Evolutionary conservation across 768 basidiomycete species (phyloP).

Genomic region (Mycena metata): DNA sequence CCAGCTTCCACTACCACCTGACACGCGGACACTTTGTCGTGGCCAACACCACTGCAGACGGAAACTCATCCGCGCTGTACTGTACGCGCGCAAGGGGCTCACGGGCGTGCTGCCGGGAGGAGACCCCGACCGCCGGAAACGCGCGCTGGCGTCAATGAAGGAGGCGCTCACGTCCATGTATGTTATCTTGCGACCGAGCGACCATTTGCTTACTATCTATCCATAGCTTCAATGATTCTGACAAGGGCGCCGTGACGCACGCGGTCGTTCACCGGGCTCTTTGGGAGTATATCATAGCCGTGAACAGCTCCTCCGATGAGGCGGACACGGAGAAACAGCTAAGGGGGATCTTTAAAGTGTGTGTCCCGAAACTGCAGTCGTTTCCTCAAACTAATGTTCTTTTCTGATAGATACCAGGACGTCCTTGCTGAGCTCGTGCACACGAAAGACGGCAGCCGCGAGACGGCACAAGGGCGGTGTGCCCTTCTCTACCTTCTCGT

Average conservation of each 20-base stretch:
- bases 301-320: conserved; percentile 70
- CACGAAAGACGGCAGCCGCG: conserved; percentile 91
- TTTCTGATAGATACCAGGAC: conserved; percentile 76
- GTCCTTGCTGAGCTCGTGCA: conserved; percentile 93
- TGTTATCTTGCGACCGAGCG: conserved; percentile 42
- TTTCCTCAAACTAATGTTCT: background rate
- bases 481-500: conserved; percentile 86
- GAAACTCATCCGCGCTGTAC: too few relatives aligned
- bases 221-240: conserved; percentile 88
- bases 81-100: conserved; percentile 78
- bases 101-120: conserved; percentile 74
- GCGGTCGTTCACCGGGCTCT: conserved; percentile 89
- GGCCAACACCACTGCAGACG: too few relatives aligned
- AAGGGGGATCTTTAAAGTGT: conserved; percentile 92
- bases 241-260: conserved; percentile 90
- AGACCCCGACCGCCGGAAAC: conserved; percentile 73
- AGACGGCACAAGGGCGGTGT: conserved; percentile 83
- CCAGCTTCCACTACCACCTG: too few relatives aligned
- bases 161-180: conserved; percentile 84
- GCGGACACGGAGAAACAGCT: conserved; percentile 81
- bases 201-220: conserved; percentile 1
- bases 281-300: conserved; percentile 84
- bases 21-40: too few relatives aligned
- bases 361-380: conserved; percentile 30
- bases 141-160: conserved; percentile 77